Evolutionary conservation across 1,284 basidiomycete species (phyloP).

Genomic region (Ceratobasidium sp.): DNA sequence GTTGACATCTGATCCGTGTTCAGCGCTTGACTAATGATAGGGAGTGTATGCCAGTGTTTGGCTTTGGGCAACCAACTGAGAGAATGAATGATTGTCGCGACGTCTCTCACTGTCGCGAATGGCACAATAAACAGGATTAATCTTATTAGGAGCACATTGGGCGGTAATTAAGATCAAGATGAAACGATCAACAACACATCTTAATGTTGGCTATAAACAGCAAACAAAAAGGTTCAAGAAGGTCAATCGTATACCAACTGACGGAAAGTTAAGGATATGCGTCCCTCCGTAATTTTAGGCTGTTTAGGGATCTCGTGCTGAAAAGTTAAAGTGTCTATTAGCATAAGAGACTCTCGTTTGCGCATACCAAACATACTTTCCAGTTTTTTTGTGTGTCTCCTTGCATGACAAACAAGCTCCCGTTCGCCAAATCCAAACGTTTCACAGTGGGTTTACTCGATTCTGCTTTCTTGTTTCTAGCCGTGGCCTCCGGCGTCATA

Average conservation of each 20-base stretch:
- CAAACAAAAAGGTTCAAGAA: neutral
- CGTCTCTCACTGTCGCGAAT: too few species aligned
- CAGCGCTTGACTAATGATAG: neutral
- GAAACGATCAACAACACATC: too few species aligned
- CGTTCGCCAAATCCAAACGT: conserved; percentile 60
- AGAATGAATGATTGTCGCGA: too few species aligned
- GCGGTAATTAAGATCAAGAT: too few species aligned
- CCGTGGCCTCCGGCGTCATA: conserved; percentile 58
- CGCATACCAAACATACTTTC: conserved; percentile 59
- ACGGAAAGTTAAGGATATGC: conserved; percentile 63
- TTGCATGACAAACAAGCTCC: conserved; percentile 67
- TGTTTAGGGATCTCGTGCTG: conserved; percentile 64
- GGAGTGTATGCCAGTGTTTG: neutral
- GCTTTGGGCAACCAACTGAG: neutral
- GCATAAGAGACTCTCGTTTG: too few species aligned
- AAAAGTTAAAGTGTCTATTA: neutral
- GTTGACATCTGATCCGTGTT: neutral
- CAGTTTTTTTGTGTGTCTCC: conserved; percentile 65
- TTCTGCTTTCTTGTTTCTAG: conserved; percentile 51
- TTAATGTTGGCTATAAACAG: neutral
- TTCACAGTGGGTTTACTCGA: conserved; percentile 49
- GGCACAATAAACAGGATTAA: too few species aligned
- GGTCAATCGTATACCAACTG: conserved; percentile 52
- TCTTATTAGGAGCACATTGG: too few species aligned
- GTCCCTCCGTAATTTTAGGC: conserved; percentile 55